Base-by-base conservation (phyloP, 2,329 filamentous ascomycete genomes). In the Macrophomina tecta region DNA sequence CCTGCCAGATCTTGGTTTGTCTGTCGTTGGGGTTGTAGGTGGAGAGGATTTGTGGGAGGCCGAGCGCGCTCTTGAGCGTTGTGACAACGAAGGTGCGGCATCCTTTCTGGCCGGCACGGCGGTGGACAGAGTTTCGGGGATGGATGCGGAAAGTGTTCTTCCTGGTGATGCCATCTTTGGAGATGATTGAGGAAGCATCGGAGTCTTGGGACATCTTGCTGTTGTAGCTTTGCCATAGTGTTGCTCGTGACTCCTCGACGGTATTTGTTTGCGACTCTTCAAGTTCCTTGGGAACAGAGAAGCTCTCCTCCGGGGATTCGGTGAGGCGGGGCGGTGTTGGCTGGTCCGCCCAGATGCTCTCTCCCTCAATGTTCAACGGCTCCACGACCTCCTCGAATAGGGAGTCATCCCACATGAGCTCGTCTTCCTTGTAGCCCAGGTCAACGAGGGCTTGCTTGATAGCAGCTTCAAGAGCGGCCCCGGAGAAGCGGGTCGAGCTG, bases 1-100 rank as follows among this genome's bases (percentile, higher is more conserved):
- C 73, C 42, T 76, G 64, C 68, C 73, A 71, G 40, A 77, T 76
- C 1, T 67, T 71, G 3, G 77, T 79, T 8, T 73, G 74, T 1
- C 75, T 74, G 68, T 80, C 77, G 46, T 79, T 79, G 18, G 78
- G 76, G 58, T 80, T 77, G 62, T 79, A 80, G 0, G 78, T 79
- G 0, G 74, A 75, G 6, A 80, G 68, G 3, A 79, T 74, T 28
- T 76, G 69, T 1, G 78, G 77, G 0, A 79, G 69, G 4, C 77
- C 78, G 0, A 80, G 69, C 0, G 77, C 77, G 32, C 78, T 79
- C 67, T 80, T 80, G 42, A 79, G 71, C 1, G 76, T 74, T 1
- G 75, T 77, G n/a, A 79, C 72, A 2, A 80, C 77, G 36, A 80
- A 78, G 2, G 77, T 75, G 16, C 78, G 74, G 49, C 78, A 79